A percentile compares a stretch with the other conserved stretches of the same genome.
These are phyloP conservation scores for Populus euphratica DNA, from an alignment of 345 rosid species.

Conservation along the genomic window DNA sequence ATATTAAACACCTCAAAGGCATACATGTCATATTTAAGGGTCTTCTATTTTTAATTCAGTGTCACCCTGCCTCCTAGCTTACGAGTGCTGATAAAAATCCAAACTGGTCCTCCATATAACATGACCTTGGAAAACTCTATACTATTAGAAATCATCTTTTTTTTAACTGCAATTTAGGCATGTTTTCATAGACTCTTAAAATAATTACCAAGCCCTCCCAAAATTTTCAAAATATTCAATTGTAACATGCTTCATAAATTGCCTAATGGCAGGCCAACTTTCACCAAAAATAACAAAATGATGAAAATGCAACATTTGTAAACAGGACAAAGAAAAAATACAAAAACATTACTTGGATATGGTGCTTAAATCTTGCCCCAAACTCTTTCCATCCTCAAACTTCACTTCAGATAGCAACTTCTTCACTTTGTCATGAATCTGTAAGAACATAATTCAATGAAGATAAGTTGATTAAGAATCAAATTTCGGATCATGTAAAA, in stretches of 20 bases:
- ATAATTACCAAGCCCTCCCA: not conserved
- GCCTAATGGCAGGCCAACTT: not conserved
- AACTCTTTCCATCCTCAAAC: constrained; percentile 45
- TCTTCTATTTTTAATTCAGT: not conserved
- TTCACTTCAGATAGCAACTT: constrained; percentile 55
- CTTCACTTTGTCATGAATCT: constrained; percentile 70
- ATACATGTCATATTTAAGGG: not conserved
- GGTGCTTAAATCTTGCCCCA: constrained; percentile 46
- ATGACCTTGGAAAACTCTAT: no score
- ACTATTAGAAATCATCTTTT: no score
- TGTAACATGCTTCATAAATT: not conserved
- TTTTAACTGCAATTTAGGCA: not conserved
- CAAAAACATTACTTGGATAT: constrained; percentile 49
- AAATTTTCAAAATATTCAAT: not conserved
- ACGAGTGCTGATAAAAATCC: not conserved
- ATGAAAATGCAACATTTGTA: no score
- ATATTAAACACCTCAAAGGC: not conserved
- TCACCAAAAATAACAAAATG: not conserved
- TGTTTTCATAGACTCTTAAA: not conserved
- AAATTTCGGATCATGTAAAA: not conserved
- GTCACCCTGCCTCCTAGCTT: not conserved
- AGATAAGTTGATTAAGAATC: not conserved
- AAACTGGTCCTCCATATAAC: not conserved
- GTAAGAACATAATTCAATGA: constrained; percentile 17
- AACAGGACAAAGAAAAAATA: not conserved